Evolutionary conservation across 2,329 filamentous ascomycete species (phyloP), one percentile per base, ranked within the genome.

Genomic region (Xylariomycetidae sp.): DNA sequence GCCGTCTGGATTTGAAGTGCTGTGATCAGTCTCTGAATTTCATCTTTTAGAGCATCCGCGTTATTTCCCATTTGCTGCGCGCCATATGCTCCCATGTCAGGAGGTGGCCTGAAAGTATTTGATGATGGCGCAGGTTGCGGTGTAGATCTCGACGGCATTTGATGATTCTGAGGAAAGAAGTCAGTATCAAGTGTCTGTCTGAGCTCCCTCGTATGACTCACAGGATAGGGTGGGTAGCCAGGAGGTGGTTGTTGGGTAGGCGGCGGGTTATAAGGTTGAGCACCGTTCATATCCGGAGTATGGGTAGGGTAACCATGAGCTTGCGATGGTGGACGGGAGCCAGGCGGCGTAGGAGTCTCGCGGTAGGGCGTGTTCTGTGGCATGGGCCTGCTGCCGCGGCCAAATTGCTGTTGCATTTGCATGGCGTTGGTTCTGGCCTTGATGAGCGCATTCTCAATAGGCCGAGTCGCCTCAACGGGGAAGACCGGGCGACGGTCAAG

Each of bases 401-500:
- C 67, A 44, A 69, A 69, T 44, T 70, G 65, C 45, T 79, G 74
- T 42, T 77, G 69, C 22, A 67, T 67, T 43, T 82, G 78, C 39
- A 82, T 64, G 20, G 75, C 74, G 16, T 72, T 75, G 5, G 73
- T 76, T 42, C 71, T 65, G 11, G 85, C 88, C 61, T 92, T 95
- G 59, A 92, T 87, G 39, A 98, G 70, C 31, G 90, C 89, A 61
- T 88, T 94, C 61, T 98, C 92, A 48, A 98, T 97, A 27, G 87
- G 86, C 33, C 85, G 78, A 27, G 90, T 94, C 38, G 89, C 78
- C 37, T 97, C 88, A 25, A 80, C 74, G 17, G 88, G 78, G 56
- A 98, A 98, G 32, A 98, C 90, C 6, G 92, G 89, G 42, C 87
- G 79, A n/a, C 82, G 82, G 52, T 95, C 90, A 57, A 94, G 79